Conservation (phyloP, 441 rosid genomes). For the Erodium chrysanthum region DNA sequence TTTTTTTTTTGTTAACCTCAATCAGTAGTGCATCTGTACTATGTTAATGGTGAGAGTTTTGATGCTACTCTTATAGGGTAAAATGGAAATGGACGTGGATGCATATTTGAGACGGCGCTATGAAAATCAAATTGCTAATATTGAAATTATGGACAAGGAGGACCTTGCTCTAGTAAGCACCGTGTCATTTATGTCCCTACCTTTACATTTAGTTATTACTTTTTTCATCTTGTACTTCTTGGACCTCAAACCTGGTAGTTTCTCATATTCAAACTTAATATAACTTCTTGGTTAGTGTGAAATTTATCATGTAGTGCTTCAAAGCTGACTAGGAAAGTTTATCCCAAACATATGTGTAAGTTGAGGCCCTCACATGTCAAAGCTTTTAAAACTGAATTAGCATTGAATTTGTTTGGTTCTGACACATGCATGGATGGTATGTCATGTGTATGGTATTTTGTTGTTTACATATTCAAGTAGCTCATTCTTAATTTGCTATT, state of each 20-base stretch:
- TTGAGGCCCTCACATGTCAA: no score
- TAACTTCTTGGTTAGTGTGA: no score
- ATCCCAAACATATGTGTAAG: no score
- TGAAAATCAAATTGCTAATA: constrained; percentile 72
- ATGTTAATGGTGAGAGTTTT: constrained; percentile 7
- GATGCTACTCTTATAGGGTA: constrained; percentile 33
- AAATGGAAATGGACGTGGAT: constrained; percentile 83
- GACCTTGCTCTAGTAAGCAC: constrained; percentile 83
- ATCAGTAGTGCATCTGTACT: neutral
- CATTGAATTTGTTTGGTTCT: no score
- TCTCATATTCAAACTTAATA: neutral
- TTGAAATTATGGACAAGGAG: constrained; percentile 75
- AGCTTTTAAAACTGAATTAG: no score
- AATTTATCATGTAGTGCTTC: no score
- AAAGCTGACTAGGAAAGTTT: no score
- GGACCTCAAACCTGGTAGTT: neutral
- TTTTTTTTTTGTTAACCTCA: constrained; percentile 9
- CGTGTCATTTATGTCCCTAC: constrained; percentile 1
- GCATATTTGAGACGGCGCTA: constrained; percentile 71
- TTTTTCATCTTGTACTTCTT: constrained; percentile 1
- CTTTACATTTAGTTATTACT: neutral
- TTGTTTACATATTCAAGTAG: no score
- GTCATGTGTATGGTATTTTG: no score
- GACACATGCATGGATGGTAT: no score
- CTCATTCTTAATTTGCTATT: no score